These are phyloP conservation scores for Fusarium duplospermum DNA, from an alignment of 2,329 filamentous ascomycete genomes.

Conservation along the genomic window DNA sequence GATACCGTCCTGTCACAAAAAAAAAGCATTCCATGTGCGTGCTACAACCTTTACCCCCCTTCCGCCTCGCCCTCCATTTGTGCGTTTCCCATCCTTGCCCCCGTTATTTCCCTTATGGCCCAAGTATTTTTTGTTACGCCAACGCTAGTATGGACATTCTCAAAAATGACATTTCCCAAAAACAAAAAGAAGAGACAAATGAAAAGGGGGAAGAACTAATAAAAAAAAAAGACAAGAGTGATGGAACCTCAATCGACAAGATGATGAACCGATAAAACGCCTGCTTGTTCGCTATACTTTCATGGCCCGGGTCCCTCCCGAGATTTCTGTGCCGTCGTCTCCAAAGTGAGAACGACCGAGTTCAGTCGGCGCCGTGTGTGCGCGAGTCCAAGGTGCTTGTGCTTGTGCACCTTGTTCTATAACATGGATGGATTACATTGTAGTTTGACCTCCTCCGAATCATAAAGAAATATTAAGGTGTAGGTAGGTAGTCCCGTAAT, in stretches of 20 bases:
- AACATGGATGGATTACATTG: constrained; percentile 37
- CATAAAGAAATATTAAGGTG: constrained; percentile 34
- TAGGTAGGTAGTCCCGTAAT: not conserved
- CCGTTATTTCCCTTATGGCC: constrained; percentile 18
- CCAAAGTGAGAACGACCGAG: constrained; percentile 17
- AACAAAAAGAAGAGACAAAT: constrained; percentile 6
- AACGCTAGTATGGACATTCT: constrained; percentile 47
- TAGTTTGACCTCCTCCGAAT: constrained; percentile 14
- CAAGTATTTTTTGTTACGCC: constrained; percentile 46
- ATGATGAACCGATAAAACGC: constrained; percentile 30
- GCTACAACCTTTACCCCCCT: constrained; percentile 15
- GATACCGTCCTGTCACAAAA: constrained; percentile 8
- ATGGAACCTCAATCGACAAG: not conserved
- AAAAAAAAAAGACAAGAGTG: constrained; percentile 8
- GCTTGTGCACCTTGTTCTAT: constrained; percentile 37
- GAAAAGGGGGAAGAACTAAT: constrained; percentile 8
- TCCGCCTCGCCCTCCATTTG: constrained; percentile 1
- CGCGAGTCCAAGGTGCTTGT: constrained; percentile 27
- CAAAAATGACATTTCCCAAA: constrained; percentile 29
- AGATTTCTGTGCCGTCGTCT: constrained; percentile 16
- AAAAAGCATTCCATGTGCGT: constrained; percentile 23
- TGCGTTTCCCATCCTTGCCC: constrained; percentile 11
- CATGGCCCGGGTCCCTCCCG: constrained; percentile 18
- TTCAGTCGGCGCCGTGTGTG: constrained; percentile 14
- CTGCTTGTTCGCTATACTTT: constrained; percentile 29